Conservation (phyloP, 2,329 filamentous ascomycete genomes). For the Teratosphaeria gauchensis region DNA sequence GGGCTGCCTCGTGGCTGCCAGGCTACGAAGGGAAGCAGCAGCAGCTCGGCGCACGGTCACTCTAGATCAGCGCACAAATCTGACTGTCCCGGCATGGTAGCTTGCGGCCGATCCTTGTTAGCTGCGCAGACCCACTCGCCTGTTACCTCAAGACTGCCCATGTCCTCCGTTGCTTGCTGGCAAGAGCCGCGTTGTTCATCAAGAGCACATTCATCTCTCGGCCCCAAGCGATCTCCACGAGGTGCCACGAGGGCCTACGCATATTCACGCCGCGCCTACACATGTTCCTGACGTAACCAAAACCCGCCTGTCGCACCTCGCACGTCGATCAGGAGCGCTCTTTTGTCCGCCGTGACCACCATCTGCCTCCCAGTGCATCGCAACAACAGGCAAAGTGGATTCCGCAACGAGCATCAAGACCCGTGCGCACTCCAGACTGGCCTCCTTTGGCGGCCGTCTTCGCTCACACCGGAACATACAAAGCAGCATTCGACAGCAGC, state of each 20-base stretch:
- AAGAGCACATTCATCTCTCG: neutral
- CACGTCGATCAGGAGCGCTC: neutral
- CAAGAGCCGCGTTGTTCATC: neutral
- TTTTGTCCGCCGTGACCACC: neutral
- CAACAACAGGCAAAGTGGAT: slow-evolving; percentile 22
- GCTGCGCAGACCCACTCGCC: neutral
- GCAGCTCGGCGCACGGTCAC: neutral
- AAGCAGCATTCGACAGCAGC: slow-evolving; percentile 5
- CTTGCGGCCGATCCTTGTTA: neutral
- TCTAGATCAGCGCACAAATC: slow-evolving; percentile 1
- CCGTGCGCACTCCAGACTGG: slow-evolving; percentile 24
- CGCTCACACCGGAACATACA: slow-evolving; percentile 18
- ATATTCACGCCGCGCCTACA: neutral
- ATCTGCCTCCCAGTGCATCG: neutral
- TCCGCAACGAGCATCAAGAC: slow-evolving; percentile 19
- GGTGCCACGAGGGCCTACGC: slow-evolving; percentile 2
- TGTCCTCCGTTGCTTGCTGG: neutral
- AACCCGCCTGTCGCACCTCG: neutral
- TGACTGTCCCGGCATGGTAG: neutral
- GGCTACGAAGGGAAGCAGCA: neutral
- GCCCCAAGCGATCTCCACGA: neutral
- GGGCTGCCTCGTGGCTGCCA: neutral
- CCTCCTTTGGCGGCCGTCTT: slow-evolving; percentile 21
- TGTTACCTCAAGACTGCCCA: slow-evolving; percentile 1
- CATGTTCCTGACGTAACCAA: neutral